Evolutionary conservation across 257 asterid genomes (phyloP).

Genomic region (Nemophila menziesii): DNA sequence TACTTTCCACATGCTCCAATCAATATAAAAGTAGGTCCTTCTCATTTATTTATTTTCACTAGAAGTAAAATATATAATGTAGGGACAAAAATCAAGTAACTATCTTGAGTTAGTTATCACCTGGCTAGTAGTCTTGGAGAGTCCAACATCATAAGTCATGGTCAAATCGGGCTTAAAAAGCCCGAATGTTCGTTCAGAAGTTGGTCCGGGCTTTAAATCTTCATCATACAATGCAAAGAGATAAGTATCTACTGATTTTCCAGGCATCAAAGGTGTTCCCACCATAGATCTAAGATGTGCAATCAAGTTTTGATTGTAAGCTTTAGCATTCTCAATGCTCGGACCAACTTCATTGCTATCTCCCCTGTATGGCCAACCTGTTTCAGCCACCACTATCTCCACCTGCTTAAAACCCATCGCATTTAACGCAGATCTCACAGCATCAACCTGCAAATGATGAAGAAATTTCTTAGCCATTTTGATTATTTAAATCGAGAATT

Average conservation of each 20-base stretch:
- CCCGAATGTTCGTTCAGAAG: slow-evolving; percentile 57
- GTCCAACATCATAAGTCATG: slow-evolving; percentile 40
- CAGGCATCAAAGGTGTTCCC: slow-evolving; percentile 78
- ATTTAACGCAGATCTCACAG: slow-evolving; percentile 45
- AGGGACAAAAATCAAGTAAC: too few relatives aligned
- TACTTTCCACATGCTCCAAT: background rate
- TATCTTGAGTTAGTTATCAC: slow-evolving; percentile 13
- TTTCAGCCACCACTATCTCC: slow-evolving; percentile 63
- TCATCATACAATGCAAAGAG: slow-evolving; percentile 65
- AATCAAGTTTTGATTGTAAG: slow-evolving; percentile 45
- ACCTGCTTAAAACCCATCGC: slow-evolving; percentile 47
- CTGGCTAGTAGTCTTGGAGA: slow-evolving; percentile 33
- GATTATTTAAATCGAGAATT: background rate
- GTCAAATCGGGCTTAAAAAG: slow-evolving; percentile 54
- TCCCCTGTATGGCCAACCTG: slow-evolving; percentile 82
- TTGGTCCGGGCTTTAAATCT: slow-evolving; percentile 58
- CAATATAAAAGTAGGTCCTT: background rate
- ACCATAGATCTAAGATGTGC: slow-evolving; percentile 47
- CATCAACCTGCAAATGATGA: slow-evolving; percentile 37
- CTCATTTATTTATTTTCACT: too few relatives aligned
- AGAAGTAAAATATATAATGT: too few relatives aligned
- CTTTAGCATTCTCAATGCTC: slow-evolving; percentile 57
- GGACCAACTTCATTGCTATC: slow-evolving; percentile 52
- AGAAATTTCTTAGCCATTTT: background rate
- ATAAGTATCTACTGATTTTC: slow-evolving; percentile 48